These are phyloP conservation scores for Coniferiporia weirii DNA, from an alignment of 1,284 basidiomycete species.

Conservation along the genomic window DNA sequence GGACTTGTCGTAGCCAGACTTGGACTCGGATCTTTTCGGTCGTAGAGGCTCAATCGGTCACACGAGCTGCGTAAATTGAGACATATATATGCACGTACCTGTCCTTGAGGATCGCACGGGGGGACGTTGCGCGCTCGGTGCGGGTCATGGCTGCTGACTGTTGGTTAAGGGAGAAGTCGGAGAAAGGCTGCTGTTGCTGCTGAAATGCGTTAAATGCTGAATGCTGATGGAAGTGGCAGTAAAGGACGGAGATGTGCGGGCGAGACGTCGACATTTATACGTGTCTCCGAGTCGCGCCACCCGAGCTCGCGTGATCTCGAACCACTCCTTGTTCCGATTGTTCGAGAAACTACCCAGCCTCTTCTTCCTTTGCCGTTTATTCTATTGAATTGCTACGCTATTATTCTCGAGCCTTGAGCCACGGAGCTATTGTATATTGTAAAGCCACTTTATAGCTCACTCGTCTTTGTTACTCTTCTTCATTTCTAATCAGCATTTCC, in stretches of 20 bases:
- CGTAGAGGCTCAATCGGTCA: background rate
- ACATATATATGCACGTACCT: constrained; percentile 20
- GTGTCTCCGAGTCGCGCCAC: background rate
- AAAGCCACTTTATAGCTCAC: too few species aligned
- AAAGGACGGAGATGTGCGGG: constrained; percentile 3
- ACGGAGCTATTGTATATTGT: too few species aligned
- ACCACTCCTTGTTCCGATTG: background rate
- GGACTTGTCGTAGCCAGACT: constrained; percentile 67
- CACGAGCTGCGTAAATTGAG: background rate
- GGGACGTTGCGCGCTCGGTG: constrained; percentile 67
- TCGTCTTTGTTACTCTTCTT: too few species aligned
- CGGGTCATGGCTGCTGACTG: constrained; percentile 55
- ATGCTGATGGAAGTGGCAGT: constrained; percentile 12
- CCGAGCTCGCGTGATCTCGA: background rate
- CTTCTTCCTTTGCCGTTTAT: background rate
- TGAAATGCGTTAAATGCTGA: too few species aligned
- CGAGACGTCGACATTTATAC: background rate
- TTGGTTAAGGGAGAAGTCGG: background rate
- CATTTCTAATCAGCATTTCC: too few species aligned
- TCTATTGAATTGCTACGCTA: background rate
- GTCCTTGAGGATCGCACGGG: constrained; percentile 74
- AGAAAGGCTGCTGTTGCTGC: background rate
- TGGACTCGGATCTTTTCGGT: constrained; percentile 56
- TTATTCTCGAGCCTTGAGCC: too few species aligned
- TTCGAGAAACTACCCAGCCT: background rate